Percentiles rank a stretch among this genome's conserved stretches.
Evolutionary conservation across 257 asterid species (phyloP).

Genomic region (Solanum chiquidenum): DNA sequence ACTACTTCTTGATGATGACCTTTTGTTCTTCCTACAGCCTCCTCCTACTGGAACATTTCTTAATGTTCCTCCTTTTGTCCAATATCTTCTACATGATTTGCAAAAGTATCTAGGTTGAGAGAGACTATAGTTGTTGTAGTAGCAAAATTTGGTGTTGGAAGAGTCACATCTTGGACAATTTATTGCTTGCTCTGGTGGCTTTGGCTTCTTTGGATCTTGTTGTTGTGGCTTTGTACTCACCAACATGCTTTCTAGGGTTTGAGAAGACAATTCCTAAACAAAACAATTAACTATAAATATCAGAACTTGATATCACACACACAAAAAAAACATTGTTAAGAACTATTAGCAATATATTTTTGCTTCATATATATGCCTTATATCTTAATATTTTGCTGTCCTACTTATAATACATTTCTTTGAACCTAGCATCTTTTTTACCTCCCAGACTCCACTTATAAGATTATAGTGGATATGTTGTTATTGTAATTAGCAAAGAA

Average conservation of each 20-base stretch:
- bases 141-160: conserved; percentile 78
- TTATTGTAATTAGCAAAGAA: not conserved
- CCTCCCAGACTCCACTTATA: not conserved
- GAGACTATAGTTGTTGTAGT: conserved; percentile 95
- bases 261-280: conserved; percentile 56
- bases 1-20: conserved; percentile 48
- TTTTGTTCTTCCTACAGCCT: conserved; percentile 70
- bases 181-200: conserved; percentile 50
- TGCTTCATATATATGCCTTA: not conserved
- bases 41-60: conserved; percentile 97
- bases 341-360: not conserved
- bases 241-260: conserved; percentile 79
- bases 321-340: not conserved
- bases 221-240: conserved; percentile 52
- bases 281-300: not conserved
- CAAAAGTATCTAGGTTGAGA: conserved; percentile 92
- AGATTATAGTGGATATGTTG: not conserved
- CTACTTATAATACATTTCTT: not conserved
- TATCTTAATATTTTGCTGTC: not conserved
- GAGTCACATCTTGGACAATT: conserved; percentile 95
- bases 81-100: conserved; percentile 81
- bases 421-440: not conserved
- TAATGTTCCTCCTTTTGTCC: conserved; percentile 94
- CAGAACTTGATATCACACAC: not conserved
- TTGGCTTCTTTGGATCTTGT: conserved; percentile 57